Percentiles rank a stretch among this genome's conserved stretches.
phyloP scores from a whole-genome alignment of 768 basidiomycete genomes.

The Suillus spraguei region DNA sequence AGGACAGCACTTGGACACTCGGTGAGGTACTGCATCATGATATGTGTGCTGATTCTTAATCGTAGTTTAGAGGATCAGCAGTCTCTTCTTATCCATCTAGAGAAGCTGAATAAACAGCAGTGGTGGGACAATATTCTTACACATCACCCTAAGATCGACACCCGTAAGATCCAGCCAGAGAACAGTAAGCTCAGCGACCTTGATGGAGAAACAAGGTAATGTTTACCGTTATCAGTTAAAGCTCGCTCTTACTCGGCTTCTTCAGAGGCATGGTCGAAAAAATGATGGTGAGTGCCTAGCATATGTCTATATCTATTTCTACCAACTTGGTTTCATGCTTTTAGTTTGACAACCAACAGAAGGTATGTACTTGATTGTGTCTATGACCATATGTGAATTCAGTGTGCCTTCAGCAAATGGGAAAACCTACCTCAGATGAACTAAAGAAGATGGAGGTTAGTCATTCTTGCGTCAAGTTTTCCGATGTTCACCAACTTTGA shows the following conservation, averaged over 20 bases:
- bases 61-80: constrained; percentile 72
- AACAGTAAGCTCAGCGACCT: constrained; percentile 97
- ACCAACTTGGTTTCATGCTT: constrained; percentile 9
- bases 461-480: background rate
- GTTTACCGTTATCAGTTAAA: background rate
- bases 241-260: constrained; percentile 10
- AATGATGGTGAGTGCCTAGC: constrained; percentile 86
- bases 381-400: background rate
- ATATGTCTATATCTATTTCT: constrained; percentile 4
- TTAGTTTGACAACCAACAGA: constrained; percentile 48
- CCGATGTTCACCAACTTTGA: constrained; percentile 8
- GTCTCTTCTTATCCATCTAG: constrained; percentile 72
- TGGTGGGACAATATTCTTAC: constrained; percentile 99
- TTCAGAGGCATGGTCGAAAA: constrained; percentile 96
- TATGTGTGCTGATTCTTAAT: constrained; percentile 14
- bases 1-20: constrained; percentile 96
- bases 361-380: constrained; percentile 28
- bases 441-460: constrained; percentile 87
- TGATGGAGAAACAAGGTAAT: constrained; percentile 89
- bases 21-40: constrained; percentile 52
- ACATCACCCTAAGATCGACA: constrained; percentile 96
- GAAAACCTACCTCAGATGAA: constrained; percentile 94
- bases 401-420: constrained; percentile 70
- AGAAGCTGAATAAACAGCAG: constrained; percentile 83
- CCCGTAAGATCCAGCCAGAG: constrained; percentile 91